Percentiles rank a stretch among this genome's conserved stretches.
Conservation (phyloP, 1,284 basidiomycete genomes). For the Lentinula novae-zelandiae region DNA sequence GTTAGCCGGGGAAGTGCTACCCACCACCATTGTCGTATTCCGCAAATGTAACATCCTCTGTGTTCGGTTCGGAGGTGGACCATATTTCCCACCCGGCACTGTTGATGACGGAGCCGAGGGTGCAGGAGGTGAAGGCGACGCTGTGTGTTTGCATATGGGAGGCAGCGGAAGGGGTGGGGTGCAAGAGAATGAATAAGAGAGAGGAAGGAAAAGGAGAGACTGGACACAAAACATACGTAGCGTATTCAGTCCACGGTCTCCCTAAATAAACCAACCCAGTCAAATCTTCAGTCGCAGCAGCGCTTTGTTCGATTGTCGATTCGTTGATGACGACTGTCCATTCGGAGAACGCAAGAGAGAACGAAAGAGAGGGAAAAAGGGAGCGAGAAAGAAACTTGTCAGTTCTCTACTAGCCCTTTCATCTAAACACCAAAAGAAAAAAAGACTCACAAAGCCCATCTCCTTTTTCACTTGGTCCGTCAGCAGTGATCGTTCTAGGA, state of each 20-base stretch:
- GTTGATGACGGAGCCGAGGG: conserved; percentile 21
- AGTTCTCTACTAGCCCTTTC: no score
- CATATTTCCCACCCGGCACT: conserved; percentile 27
- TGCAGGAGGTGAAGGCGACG: conserved; percentile 15
- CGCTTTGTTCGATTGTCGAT: conserved; percentile 20
- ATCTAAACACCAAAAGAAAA: background rate
- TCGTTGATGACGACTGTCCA: conserved; percentile 25
- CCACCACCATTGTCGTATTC: conserved; percentile 26
- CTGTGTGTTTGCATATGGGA: background rate
- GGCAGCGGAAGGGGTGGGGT: no score
- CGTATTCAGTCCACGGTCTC: conserved; percentile 27
- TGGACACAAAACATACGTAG: conserved; percentile 4
- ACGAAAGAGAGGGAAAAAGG: background rate
- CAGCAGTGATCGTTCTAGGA: conserved; percentile 28
- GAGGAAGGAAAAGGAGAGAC: no score
- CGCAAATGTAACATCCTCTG: conserved; percentile 25
- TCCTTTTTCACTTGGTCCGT: conserved; percentile 20
- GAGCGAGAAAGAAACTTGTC: no score
- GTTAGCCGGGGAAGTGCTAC: background rate
- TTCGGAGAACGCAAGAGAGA: background rate
- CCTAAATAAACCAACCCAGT: conserved; percentile 26
- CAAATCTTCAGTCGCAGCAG: conserved; percentile 18
- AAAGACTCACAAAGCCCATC: conserved; percentile 4
- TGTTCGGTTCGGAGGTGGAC: conserved; percentile 24
- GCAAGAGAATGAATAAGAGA: no score